These are phyloP conservation scores for Solanum dulcamara DNA, from an alignment of 257 asterid genomes.

Conservation along the genomic window DNA sequence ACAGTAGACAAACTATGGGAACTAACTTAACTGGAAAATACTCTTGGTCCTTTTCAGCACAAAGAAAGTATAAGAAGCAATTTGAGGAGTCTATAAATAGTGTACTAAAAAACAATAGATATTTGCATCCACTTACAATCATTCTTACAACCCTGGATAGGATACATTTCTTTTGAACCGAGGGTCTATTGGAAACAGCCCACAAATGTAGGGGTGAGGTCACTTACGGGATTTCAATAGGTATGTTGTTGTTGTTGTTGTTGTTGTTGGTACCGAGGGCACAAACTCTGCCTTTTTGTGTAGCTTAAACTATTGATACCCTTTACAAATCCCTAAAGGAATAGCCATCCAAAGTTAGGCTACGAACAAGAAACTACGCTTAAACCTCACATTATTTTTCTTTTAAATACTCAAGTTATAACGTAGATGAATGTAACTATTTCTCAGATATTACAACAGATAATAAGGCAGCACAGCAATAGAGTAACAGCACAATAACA, in stretches of 20 bases:
- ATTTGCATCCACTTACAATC: background rate
- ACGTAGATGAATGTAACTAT: background rate
- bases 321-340: background rate
- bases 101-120: background rate
- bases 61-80: background rate
- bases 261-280: background rate
- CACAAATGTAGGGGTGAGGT: too few relatives aligned
- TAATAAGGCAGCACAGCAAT: background rate
- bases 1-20: background rate
- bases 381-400: background rate
- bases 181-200: too few relatives aligned
- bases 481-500: background rate
- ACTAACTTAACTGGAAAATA: background rate
- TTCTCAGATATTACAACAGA: background rate
- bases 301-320: background rate
- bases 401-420: background rate
- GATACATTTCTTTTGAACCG: background rate
- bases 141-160: background rate
- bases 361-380: background rate
- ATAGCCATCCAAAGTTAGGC: background rate
- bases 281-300: background rate
- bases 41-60: background rate
- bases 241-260: too few relatives aligned
- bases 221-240: background rate
- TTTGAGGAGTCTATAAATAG: background rate